phyloP scores from a whole-genome alignment of 306 rosid genomes.

The Ormosia emarginata region DNA sequence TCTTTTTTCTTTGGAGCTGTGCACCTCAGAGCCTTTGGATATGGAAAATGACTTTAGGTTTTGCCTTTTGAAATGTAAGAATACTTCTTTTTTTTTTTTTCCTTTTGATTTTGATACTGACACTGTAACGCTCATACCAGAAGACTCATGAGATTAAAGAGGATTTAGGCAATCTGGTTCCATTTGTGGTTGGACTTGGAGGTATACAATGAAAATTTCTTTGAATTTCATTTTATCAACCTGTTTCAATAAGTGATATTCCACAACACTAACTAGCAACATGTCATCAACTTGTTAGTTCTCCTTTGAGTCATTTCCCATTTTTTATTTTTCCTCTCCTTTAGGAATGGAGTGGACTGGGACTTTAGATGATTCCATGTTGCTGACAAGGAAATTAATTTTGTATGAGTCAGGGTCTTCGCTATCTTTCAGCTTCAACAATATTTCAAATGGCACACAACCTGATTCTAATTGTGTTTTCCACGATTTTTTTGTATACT shows the following conservation, averaged over 20 bases:
- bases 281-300: not conserved
- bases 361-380: too few relatives aligned
- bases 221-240: not conserved
- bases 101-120: conserved; percentile 17
- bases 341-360: too few relatives aligned
- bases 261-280: not conserved
- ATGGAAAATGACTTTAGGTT: not conserved
- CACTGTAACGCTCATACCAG: not conserved
- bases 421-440: too few relatives aligned
- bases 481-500: not conserved
- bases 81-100: not conserved
- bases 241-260: not conserved
- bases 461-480: not conserved
- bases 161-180: not conserved
- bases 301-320: not conserved
- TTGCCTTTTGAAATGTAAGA: conserved; percentile 29
- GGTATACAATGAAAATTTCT: not conserved
- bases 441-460: not conserved
- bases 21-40: not conserved
- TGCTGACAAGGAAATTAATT: too few relatives aligned
- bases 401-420: too few relatives aligned
- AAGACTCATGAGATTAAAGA: not conserved
- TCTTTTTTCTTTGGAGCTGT: not conserved
- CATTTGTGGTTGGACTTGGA: not conserved
- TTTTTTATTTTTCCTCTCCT: too few relatives aligned